These are phyloP conservation scores for Penicillium macrosclerotiorum DNA, from an alignment of 495 filamentous ascomycete species.

Conservation along the genomic window DNA sequence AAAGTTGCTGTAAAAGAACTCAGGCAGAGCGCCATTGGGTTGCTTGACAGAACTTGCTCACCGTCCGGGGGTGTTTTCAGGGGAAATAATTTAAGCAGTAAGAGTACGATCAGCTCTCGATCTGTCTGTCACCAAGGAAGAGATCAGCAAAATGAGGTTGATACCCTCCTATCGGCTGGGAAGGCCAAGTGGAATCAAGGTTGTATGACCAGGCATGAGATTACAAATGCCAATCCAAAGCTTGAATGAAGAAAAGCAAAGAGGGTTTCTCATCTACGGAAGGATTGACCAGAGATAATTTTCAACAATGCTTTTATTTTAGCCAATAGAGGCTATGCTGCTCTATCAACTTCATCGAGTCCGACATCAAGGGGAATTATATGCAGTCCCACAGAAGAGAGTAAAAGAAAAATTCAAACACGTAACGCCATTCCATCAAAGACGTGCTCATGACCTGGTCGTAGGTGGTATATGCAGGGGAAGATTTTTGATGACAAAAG, in stretches of 20 bases:
- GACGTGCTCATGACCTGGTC: constrained; percentile 33
- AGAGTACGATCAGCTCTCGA: too few relatives aligned
- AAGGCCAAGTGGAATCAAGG: too few relatives aligned
- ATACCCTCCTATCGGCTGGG: too few relatives aligned
- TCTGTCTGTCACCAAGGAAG: too few relatives aligned
- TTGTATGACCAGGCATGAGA: too few relatives aligned
- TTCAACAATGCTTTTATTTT: constrained; percentile 11
- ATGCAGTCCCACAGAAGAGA: constrained; percentile 26
- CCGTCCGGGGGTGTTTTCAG: too few relatives aligned
- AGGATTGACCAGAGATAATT: not conserved
- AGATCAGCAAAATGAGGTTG: too few relatives aligned
- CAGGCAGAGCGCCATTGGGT: too few relatives aligned
- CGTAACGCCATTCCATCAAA: constrained; percentile 35
- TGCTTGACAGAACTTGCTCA: too few relatives aligned
- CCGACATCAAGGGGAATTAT: constrained; percentile 30
- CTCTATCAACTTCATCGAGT: constrained; percentile 13
- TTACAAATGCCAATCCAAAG: too few relatives aligned
- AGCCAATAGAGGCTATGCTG: constrained; percentile 6
- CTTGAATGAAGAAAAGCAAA: not conserved
- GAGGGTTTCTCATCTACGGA: not conserved
- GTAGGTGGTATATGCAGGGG: constrained; percentile 26
- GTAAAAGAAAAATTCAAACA: constrained; percentile 16
- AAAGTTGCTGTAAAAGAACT: too few relatives aligned
- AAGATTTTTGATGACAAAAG: constrained; percentile 6
- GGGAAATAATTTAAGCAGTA: too few relatives aligned